phyloP scores from a whole-genome alignment of 2,329 filamentous ascomycete species.

The Venturia oleaginea region DNA sequence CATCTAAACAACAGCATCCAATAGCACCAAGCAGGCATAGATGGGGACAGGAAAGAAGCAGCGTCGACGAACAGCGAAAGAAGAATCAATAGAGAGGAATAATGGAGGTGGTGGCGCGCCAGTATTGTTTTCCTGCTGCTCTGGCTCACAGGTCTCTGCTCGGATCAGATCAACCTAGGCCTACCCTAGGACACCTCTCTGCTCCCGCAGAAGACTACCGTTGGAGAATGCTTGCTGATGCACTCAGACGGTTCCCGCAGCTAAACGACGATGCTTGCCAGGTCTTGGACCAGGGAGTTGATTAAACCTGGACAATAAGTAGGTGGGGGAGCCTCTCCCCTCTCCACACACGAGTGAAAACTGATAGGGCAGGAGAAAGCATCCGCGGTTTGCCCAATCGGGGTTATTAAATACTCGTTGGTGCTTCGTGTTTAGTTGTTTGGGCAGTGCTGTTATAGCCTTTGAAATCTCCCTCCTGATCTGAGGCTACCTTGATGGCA shows the following conservation, averaged over 20 bases:
- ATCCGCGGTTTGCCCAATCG: no score
- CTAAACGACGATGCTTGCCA: slow-evolving; percentile 4
- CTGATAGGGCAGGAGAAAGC: no score
- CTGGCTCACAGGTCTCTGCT: not conserved
- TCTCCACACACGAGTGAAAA: not conserved
- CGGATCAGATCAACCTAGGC: not conserved
- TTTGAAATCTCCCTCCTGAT: no score
- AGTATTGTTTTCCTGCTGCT: not conserved
- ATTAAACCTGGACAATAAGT: not conserved
- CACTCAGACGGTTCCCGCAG: not conserved
- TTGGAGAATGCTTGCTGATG: not conserved
- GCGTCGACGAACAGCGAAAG: not conserved
- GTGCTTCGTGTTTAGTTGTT: not conserved
- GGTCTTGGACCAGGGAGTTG: not conserved
- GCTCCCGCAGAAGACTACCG: not conserved
- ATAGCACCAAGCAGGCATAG: not conserved
- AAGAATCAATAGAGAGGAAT: not conserved
- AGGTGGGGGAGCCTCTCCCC: not conserved
- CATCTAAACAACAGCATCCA: not conserved
- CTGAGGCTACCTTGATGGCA: no score
- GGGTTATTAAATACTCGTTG: not conserved
- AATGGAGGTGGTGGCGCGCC: not conserved
- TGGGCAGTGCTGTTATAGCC: not conserved
- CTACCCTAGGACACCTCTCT: not conserved
- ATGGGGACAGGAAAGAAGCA: not conserved